Evolutionary conservation across 1,139 yeast genomes (phyloP).

Genomic region (Diutina neorugosa): DNA sequence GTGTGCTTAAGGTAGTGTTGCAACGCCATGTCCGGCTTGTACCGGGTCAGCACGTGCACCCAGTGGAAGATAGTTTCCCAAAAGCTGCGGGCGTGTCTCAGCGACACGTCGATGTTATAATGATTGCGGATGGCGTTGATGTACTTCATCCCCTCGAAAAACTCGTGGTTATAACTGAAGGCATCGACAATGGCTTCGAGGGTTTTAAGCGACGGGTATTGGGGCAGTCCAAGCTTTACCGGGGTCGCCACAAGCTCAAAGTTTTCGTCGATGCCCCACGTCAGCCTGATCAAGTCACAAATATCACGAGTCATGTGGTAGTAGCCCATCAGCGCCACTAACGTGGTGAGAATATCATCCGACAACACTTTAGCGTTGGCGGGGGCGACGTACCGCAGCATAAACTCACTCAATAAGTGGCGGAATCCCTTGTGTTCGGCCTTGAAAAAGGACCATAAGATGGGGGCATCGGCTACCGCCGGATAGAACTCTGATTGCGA

Average conservation of each 20-base stretch:
- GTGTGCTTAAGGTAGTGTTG: background rate
- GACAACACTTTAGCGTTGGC: background rate
- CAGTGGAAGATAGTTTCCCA: background rate
- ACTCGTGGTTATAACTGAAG: background rate
- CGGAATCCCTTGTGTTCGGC: background rate
- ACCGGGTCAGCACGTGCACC: constrained; percentile 4
- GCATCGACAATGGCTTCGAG: background rate
- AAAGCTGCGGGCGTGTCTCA: background rate
- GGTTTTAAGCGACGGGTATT: background rate
- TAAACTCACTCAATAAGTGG: background rate
- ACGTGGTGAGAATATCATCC: background rate
- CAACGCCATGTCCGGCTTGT: background rate
- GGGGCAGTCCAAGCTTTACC: background rate
- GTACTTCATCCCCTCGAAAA: constrained; percentile 1
- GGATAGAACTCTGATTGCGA: background rate
- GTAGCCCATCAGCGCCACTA: constrained; percentile 1
- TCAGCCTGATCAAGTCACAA: background rate
- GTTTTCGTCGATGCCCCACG: constrained; percentile 1
- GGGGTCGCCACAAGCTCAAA: background rate
- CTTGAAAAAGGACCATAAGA: background rate
- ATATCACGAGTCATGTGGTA: background rate
- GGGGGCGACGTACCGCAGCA: background rate
- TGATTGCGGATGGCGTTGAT: background rate
- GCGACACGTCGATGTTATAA: background rate
- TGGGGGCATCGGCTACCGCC: background rate